Base-by-base conservation (phyloP, 352 stramenopile genomes). In the Phytopythium oedochilum region DNA sequence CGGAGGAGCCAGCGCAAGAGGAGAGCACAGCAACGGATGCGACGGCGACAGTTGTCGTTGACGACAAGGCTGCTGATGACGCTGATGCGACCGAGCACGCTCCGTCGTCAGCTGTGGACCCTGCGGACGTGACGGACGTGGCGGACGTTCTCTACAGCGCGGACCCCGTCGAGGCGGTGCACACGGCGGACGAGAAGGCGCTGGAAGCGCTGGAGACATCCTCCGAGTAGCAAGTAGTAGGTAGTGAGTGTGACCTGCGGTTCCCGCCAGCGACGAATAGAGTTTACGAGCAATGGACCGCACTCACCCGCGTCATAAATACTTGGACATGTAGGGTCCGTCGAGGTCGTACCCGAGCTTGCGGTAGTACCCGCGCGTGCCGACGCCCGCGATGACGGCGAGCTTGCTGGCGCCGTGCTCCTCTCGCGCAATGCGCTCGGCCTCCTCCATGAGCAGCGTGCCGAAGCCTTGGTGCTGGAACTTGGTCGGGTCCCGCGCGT, bases 391-490 rank as follows among this genome's bases (percentile, higher is more conserved):
- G 67, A 99, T 99, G 8, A 99, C 96, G 22, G 98, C 81, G n/a
- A 99, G 80, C 57, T 98, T 98, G 59, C 90, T 64, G 17, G 89
- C 97, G n/a, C 81, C 80, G 63, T 99, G 96, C 68, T 98, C 95
- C 57, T 98, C 89, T 32, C 82, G 66, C 3, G 94, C 94, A 68
- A 99, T 98, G 11, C 94, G 75, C 78, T 99, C 96, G 7, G 96
- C 96, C 57, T 99, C 96, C 70, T 98, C 94, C 96, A 99, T 98
- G 15, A 99, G 62, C 53, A 98, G 70, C 57, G 96, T 98, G 32
- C 96, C 96, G 63, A 97, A 98, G 43, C 96, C 96, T 51, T 90
- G 95, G 77, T 99, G 96, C 70, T 99, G 96, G 73, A 99, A 99
- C 53, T 97, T 94, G 26, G 91, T 98, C 40, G 94, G 92, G 63